Evolutionary conservation across 441 rosid species (phyloP), one percentile per base, ranked within the genome.

Genomic region (Sinapis alba): DNA sequence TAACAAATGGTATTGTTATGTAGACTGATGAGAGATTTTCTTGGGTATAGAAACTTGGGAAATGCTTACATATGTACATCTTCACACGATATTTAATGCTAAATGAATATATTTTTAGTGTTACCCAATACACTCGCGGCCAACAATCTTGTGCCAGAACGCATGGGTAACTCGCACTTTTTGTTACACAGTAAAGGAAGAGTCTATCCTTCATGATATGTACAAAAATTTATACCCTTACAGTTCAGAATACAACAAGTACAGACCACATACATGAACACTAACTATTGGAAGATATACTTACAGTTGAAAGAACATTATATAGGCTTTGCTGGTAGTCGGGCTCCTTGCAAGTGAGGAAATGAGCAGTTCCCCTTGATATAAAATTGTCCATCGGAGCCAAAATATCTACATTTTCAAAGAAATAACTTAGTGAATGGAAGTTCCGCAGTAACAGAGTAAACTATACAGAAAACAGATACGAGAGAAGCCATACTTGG

Each of bases 321-420:
- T 87, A 96, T 76, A 96, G 92, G 82, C 97, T 90, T 82, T 92
- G 97, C 86, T 89, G 98, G 87, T 96, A 96, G 83, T 90, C 81
- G 6, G 97, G 98, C 77, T 89, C 94, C 84, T 88, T 90, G 91
- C 95, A 92, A 24, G 85, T 70, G 43, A 96, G 91, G 80, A 89
- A 96, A 85, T 89, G 93, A 53, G 83, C 90, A 77, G 96, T 90
- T 78, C 98, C 99, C 86, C 98, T 85, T n/a, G 98, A 93, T 82
- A 96, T 86, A 77, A 86, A 96, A 78, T 96, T 96, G 86, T 92
- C 95, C 88, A 96, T 81, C n/a, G 98, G 99, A 83, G 90, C 98
- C 83, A 93, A 80, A 80, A 96, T 92, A 86, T 93, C 99, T 96
- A 83, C 75, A 81, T 21, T 76, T 54, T 13, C 68, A 45, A 74